Base-by-base conservation (phyloP, 345 rosid genomes). In the Boechera retrofracta region DNA sequence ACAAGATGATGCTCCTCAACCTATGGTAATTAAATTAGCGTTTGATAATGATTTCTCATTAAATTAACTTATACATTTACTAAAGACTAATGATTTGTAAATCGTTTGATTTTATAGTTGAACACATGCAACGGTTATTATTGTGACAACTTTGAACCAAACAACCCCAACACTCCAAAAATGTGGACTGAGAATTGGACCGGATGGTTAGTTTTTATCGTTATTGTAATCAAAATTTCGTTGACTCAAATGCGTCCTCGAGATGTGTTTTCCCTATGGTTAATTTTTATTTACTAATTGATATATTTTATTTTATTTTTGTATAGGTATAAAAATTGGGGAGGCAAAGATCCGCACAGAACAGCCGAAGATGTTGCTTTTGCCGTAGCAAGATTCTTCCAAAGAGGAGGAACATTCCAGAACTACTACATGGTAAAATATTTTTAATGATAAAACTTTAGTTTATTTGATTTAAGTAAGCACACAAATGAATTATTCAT, bases 181-280 rank as follows among this genome's bases (percentile, higher is more conserved):
- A 83, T 88, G 77, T 90, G 89, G 91, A 84, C 91, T 1, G 92
- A 90, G 47, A 88, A 87, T 48, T 90, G 88, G 93, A 83, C 86
- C 4, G 91, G 91, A 31, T 90, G 89, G 92, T 89, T 11, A 61
- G 78, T 55, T 13, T 77, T 13, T 29, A 5, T 29, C 0, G 5
- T 55, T 6, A 5, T 55, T 6, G n/a, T 55, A 28, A 0, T 28
- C 3, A 28, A 28, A 28, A 28, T 28, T 28, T 28, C 24, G 42
- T 39, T 39, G 42, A 39, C 24, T 21, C 24, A 21, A 21, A 21
- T 21, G 1, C 2, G 41, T 38, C 10, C 2, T 39, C 44, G 44
- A 39, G 44, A 39, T 4, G 3, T 11, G 29, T 51, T 21, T 51
- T 1, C 5, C 1, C 26, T 7, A 16, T 49, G 10, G 26, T 49